Percentiles rank a stretch among this genome's conserved stretches.
phyloP scores from a whole-genome alignment of 2,329 filamentous ascomycete species.

The Thielaviopsis ethacetica region DNA sequence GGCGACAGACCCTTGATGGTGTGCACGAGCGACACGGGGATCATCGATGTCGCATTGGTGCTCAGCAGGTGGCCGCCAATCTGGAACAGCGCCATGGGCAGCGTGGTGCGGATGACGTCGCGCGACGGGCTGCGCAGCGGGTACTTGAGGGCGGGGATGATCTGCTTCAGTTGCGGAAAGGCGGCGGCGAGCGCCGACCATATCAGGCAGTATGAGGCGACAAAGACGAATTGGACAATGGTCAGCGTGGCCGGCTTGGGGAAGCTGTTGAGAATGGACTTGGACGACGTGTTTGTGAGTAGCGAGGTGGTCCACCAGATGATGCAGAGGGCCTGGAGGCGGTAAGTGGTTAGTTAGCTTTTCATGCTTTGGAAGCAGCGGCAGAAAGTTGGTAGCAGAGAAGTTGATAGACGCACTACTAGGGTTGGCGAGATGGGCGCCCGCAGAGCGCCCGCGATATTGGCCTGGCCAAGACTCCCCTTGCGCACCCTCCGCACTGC shows the following conservation, averaged over 20 bases:
- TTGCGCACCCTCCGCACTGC: constrained; percentile 74
- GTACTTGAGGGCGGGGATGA: constrained; percentile 65
- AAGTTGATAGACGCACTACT: constrained; percentile 41
- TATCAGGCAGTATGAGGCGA: constrained; percentile 72
- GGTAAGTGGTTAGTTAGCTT: too few relatives aligned
- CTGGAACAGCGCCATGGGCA: constrained; percentile 87
- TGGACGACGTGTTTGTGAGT: constrained; percentile 92
- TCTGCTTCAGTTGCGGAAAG: constrained; percentile 53
- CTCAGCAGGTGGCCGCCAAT: constrained; percentile 86
- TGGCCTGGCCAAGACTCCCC: constrained; percentile 80
- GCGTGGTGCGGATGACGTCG: constrained; percentile 69
- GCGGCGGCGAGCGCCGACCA: constrained; percentile 58
- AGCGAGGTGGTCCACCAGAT: constrained; percentile 94
- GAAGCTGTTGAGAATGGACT: constrained; percentile 85
- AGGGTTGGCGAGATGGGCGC: constrained; percentile 80
- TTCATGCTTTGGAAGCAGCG: not conserved
- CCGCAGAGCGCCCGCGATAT: constrained; percentile 78
- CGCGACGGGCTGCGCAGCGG: constrained; percentile 66
- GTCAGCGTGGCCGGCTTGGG: constrained; percentile 84
- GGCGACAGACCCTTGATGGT: constrained; percentile 97
- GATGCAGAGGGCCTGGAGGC: constrained; percentile 56
- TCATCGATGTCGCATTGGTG: constrained; percentile 83
- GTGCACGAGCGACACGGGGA: constrained; percentile 91
- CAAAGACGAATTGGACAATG: constrained; percentile 82
- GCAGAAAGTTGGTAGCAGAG: too few relatives aligned